phyloP scores from a whole-genome alignment of 768 basidiomycete species.

The Kwoniella europaea region DNA sequence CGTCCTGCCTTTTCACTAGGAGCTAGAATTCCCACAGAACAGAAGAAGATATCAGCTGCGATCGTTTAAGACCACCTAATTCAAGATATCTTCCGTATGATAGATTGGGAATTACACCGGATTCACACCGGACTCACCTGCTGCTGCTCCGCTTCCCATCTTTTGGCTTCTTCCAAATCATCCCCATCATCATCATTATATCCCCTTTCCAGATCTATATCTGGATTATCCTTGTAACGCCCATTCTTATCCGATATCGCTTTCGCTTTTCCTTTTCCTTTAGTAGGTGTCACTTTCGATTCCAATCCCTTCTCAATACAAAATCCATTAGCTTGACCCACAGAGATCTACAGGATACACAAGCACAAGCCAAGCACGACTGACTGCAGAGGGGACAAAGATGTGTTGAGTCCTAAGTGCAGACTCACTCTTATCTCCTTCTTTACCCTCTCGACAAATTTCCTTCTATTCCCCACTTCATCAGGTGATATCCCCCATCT shows the following conservation, averaged over 20 bases:
- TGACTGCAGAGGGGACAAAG: no score
- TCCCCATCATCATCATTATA: slow-evolving; percentile 21
- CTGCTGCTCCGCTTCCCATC: slow-evolving; percentile 84
- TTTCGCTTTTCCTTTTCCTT: slow-evolving; percentile 32
- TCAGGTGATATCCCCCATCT: slow-evolving; percentile 80
- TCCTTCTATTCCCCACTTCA: slow-evolving; percentile 76
- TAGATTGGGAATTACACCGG: neutral
- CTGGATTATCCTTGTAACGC: slow-evolving; percentile 43
- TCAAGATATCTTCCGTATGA: neutral
- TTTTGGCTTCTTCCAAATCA: slow-evolving; percentile 70
- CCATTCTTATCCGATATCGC: neutral
- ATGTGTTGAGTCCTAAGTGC: neutral
- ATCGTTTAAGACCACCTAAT: no score
- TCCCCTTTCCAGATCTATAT: slow-evolving; percentile 29
- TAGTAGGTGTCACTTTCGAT: neutral
- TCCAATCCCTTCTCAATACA: neutral
- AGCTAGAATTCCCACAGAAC: slow-evolving; percentile 62
- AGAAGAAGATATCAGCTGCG: no score
- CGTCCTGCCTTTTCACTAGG: slow-evolving; percentile 86
- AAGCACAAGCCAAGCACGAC: no score
- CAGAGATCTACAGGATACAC: no score
- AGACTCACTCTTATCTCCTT: slow-evolving; percentile 77
- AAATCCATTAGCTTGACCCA: neutral
- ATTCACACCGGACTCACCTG: slow-evolving; percentile 62
- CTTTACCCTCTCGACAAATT: slow-evolving; percentile 76